Conservation (phyloP, 1,284 basidiomycete species). For the Rhodotorula sp. region DNA sequence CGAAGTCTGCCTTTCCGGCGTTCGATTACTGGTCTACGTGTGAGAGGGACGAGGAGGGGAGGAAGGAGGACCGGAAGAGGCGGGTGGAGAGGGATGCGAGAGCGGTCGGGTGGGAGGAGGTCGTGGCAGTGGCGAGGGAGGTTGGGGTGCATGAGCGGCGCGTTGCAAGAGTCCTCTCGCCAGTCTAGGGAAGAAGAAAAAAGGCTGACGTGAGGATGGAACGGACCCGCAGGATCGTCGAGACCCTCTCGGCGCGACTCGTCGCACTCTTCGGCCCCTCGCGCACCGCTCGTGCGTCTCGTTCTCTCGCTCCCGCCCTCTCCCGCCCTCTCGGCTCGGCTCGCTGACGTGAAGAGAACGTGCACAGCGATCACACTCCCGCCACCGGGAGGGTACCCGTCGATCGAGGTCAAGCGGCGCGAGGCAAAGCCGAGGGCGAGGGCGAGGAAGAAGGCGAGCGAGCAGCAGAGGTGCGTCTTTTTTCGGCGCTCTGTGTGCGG, state of each 20-base stretch:
- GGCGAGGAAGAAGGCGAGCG: not conserved
- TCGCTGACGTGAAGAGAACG: too few species aligned
- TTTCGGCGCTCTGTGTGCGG: too few species aligned
- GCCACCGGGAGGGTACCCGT: not conserved
- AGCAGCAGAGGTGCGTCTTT: too few species aligned
- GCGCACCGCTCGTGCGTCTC: not conserved
- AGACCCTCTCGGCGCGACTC: constrained; percentile 15
- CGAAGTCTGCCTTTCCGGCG: constrained; percentile 15
- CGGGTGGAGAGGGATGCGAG: not conserved
- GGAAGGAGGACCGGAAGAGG: not conserved
- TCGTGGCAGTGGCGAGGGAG: constrained; percentile 12
- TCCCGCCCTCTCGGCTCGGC: too few species aligned
- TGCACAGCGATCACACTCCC: not conserved
- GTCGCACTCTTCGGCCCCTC: constrained; percentile 11
- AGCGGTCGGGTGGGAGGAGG: constrained; percentile 18
- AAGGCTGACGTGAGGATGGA: not conserved
- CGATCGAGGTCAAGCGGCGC: not conserved
- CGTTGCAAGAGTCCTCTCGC: not conserved
- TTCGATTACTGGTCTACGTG: not conserved
- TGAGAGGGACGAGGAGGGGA: not conserved
- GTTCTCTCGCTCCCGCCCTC: too few species aligned
- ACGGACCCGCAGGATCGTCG: constrained; percentile 9
- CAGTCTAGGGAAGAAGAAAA: fast-evolving
- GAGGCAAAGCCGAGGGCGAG: not conserved
- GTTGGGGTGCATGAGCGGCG: constrained; percentile 1